Conservation (phyloP, 345 rosid species). For the Linum usitatissimum region DNA sequence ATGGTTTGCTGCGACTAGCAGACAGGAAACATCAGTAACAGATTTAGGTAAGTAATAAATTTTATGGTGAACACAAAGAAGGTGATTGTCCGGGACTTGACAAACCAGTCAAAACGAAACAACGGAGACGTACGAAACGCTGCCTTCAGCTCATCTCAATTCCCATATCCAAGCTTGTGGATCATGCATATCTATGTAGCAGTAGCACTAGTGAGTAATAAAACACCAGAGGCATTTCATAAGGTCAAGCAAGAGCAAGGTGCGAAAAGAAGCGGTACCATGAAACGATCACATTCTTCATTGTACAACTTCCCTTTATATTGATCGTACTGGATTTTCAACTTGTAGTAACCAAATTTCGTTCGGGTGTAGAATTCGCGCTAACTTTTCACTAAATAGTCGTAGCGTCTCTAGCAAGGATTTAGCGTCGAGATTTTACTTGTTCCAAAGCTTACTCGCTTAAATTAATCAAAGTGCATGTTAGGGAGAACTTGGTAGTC, state of each 20-base stretch:
- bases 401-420: too few species aligned
- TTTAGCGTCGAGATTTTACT: too few species aligned
- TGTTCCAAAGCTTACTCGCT: too few species aligned
- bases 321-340: slow-evolving; percentile 97
- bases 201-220: too few species aligned
- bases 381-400: too few species aligned
- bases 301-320: slow-evolving; percentile 93
- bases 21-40: not conserved
- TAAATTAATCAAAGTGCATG: too few species aligned
- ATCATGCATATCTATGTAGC: slow-evolving; percentile 88
- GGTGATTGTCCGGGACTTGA: slow-evolving; percentile 71
- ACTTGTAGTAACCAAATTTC: too few species aligned
- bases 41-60: not conserved
- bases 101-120: slow-evolving; percentile 96
- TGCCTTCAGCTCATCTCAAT: slow-evolving; percentile 95
- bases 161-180: slow-evolving; percentile 95
- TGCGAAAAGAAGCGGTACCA: slow-evolving; percentile 34
- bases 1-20: slow-evolving; percentile 42
- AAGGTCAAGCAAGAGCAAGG: not conserved
- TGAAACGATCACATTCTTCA: slow-evolving; percentile 93
- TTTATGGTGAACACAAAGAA: not conserved
- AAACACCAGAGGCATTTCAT: slow-evolving; percentile 1
- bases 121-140: slow-evolving; percentile 72
- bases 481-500: too few species aligned
- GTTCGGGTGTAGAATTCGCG: too few species aligned